These are phyloP conservation scores for Xylariaceae sp. DNA, from an alignment of 2,329 filamentous ascomycete genomes.

Conservation along the genomic window DNA sequence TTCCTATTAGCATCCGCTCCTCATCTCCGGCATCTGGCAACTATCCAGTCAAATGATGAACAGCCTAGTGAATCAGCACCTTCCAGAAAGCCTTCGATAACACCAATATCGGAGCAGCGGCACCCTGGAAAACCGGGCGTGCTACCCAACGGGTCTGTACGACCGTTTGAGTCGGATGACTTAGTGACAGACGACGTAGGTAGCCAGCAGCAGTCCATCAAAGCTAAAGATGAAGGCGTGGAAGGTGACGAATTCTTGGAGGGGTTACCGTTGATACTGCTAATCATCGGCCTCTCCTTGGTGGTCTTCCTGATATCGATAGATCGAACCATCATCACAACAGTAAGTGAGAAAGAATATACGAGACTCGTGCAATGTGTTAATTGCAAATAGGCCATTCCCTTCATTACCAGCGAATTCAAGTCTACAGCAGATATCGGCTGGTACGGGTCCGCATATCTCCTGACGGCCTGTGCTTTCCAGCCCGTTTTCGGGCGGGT, in stretches of 20 bases:
- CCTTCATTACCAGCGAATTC: slow-evolving; percentile 39
- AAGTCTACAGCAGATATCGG: slow-evolving; percentile 36
- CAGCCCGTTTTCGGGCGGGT: slow-evolving; percentile 40
- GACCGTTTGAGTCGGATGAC: slow-evolving; percentile 21
- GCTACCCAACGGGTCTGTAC: slow-evolving; percentile 5
- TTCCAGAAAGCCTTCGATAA: slow-evolving; percentile 9
- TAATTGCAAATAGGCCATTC: slow-evolving; percentile 26
- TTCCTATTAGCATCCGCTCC: slow-evolving; percentile 26
- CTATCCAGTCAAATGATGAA: slow-evolving; percentile 13
- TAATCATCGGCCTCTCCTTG: slow-evolving; percentile 29
- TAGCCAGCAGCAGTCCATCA: slow-evolving; percentile 7
- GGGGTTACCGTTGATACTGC: slow-evolving; percentile 25
- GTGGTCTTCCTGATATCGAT: slow-evolving; percentile 35
- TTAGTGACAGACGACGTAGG: slow-evolving; percentile 18
- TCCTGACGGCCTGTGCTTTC: slow-evolving; percentile 40
- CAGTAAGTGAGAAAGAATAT: slow-evolving; percentile 17
- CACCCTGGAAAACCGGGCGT: slow-evolving; percentile 27
- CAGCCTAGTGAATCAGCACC: not conserved
- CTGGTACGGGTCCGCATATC: slow-evolving; percentile 39
- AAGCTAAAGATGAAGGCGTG: slow-evolving; percentile 2
- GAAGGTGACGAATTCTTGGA: slow-evolving; percentile 13
- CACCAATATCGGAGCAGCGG: slow-evolving; percentile 27
- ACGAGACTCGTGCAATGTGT: not conserved
- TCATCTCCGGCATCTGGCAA: slow-evolving; percentile 22
- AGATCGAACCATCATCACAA: slow-evolving; percentile 33